Evolutionary conservation across 23 red algal species (phyloP).

Genomic region (Pyropia yezoensis): DNA sequence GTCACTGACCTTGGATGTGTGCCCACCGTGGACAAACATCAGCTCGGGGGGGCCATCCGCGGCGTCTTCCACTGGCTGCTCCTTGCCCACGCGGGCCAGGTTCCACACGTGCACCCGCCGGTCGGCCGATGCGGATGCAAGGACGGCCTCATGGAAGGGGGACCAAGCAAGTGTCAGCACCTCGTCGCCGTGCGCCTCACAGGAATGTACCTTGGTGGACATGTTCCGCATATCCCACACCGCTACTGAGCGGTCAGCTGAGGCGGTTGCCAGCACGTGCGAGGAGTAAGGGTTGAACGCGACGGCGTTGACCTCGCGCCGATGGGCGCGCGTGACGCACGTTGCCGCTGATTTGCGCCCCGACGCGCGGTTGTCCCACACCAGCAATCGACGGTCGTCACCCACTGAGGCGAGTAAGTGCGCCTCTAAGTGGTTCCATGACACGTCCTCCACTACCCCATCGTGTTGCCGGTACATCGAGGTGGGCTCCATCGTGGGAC

Average conservation of each 20-base stretch:
- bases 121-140: slow-evolving; percentile 80
- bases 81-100: slow-evolving; percentile 81
- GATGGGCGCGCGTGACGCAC: slow-evolving; percentile 75
- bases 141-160: slow-evolving; percentile 75
- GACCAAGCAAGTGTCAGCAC: slow-evolving; percentile 85
- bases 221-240: slow-evolving; percentile 95
- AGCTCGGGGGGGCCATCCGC: slow-evolving; percentile 97
- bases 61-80: slow-evolving; percentile 92
- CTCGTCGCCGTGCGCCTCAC: slow-evolving; percentile 84
- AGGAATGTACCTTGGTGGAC: slow-evolving; percentile 67
- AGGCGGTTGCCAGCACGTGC: slow-evolving; percentile 75
- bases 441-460: slow-evolving; percentile 87
- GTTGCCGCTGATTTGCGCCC: slow-evolving; percentile 40
- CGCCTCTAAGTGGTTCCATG: slow-evolving; percentile 50
- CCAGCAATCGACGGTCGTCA: slow-evolving; percentile 71
- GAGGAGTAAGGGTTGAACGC: slow-evolving; percentile 94
- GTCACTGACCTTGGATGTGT: slow-evolving; percentile 87
- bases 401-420: slow-evolving; percentile 77
- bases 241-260: slow-evolving; percentile 76
- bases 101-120: slow-evolving; percentile 87
- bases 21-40: slow-evolving; percentile 97
- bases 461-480: slow-evolving; percentile 54
- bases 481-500: slow-evolving; percentile 12
- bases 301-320: slow-evolving; percentile 81
- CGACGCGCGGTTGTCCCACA: slow-evolving; percentile 92